phyloP scores from a whole-genome alignment of 2,329 filamentous ascomycete species.

The Hymenoscyphus repandus region DNA sequence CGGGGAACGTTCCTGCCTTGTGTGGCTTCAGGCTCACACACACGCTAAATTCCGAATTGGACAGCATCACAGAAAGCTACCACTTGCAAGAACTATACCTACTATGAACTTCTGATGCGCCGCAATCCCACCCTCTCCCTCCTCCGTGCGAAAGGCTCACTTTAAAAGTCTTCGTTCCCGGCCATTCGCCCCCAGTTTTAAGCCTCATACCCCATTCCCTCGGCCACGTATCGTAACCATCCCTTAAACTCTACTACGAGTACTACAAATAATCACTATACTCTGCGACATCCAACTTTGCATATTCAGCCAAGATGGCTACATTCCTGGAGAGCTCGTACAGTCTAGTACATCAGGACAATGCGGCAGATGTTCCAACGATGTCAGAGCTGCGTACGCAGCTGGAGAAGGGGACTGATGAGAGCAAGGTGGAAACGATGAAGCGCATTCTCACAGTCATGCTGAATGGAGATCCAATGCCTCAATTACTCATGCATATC shows the following conservation, averaged over 20 bases:
- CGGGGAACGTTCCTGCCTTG: conserved; percentile 9
- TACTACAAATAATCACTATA: conserved; percentile 19
- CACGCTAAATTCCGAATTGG: conserved; percentile 14
- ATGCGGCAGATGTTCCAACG: conserved; percentile 84
- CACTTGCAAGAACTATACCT: conserved; percentile 6
- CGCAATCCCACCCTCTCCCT: conserved; percentile 15
- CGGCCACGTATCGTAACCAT: conserved; percentile 5
- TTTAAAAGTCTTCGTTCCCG: conserved; percentile 7
- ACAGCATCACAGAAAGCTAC: conserved; percentile 13
- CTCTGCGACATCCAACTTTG: conserved; percentile 14
- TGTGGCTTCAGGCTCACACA: conserved; percentile 11
- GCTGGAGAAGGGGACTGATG: conserved; percentile 89
- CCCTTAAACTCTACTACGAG: conserved; percentile 13
- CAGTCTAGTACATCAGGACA: conserved; percentile 97
- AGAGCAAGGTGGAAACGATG: conserved; percentile 92
- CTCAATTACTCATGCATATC: conserved; percentile 96
- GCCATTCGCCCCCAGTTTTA: conserved; percentile 12
- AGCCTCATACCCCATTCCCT: conserved; percentile 1
- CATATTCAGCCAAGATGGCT: conserved; percentile 63
- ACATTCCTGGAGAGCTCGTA: conserved; percentile 92
- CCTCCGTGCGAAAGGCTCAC: conserved; percentile 16
- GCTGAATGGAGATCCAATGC: conserved; percentile 97
- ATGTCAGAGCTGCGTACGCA: conserved; percentile 88
- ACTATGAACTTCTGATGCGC: conserved; percentile 26
- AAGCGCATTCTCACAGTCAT: conserved; percentile 94